Evolutionary conservation across 805 yeast genomes (phyloP).

Genomic region (Zygoascus tannicola): DNA sequence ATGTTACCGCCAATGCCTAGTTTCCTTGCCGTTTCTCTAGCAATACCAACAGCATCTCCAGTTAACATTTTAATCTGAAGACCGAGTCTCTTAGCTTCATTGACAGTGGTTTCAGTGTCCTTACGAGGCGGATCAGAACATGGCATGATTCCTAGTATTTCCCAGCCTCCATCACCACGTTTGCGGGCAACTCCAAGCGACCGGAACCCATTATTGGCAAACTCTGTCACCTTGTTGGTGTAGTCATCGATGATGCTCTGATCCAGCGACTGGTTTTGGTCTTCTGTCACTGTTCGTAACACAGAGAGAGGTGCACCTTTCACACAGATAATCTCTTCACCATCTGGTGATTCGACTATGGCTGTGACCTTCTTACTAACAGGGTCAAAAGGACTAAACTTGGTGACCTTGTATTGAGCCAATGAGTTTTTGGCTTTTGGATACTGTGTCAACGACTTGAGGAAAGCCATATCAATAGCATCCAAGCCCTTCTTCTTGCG

Average conservation of each 20-base stretch:
- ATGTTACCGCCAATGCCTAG: constrained; percentile 94
- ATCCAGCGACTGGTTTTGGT: constrained; percentile 93
- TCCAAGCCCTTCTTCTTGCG: constrained; percentile 98
- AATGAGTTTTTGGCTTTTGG: constrained; percentile 91
- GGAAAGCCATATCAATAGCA: constrained; percentile 95
- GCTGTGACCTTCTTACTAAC: constrained; percentile 96
- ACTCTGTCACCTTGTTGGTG: constrained; percentile 95
- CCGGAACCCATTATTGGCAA: constrained; percentile 97
- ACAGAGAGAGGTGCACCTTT: constrained; percentile 98
- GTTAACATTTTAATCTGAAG: constrained; percentile 95
- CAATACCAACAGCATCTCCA: constrained; percentile 99
- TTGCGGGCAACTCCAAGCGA: constrained; percentile 98
- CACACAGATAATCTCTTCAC: constrained; percentile 90
- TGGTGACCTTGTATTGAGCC: constrained; percentile 87
- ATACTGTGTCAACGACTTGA: constrained; percentile 76
- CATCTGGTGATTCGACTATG: constrained; percentile 90
- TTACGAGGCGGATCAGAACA: constrained; percentile 99
- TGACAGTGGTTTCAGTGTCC: constrained; percentile 90
- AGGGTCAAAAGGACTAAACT: constrained; percentile 97
- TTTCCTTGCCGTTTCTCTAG: constrained; percentile 97
- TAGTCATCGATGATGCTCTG: constrained; percentile 90
- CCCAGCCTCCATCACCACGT: constrained; percentile 94
- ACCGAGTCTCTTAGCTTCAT: constrained; percentile 86
- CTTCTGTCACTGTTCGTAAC: constrained; percentile 69
- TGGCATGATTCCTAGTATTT: constrained; percentile 95